Percentiles rank a stretch among this genome's conserved stretches.
These are phyloP conservation scores for Apiospora kogelbergensis DNA, from an alignment of 2,329 filamentous ascomycete species.

Conservation along the genomic window DNA sequence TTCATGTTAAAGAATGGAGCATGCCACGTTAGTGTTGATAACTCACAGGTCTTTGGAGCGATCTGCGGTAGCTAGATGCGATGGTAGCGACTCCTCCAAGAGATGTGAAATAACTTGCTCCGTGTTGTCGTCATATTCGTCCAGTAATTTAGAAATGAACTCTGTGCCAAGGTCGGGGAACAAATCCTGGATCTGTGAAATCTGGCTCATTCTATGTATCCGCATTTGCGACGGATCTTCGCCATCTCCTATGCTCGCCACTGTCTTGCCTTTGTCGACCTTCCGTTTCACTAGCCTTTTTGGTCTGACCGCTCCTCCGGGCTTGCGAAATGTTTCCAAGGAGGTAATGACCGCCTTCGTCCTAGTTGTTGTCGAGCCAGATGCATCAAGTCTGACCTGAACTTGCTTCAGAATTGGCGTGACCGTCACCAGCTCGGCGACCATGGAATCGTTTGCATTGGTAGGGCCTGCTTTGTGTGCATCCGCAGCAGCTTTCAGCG, in stretches of 20 bases:
- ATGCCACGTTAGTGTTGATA: background rate
- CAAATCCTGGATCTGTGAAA: conserved; percentile 89
- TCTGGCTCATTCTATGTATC: conserved; percentile 78
- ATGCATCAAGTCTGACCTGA: conserved; percentile 50
- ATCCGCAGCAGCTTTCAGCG: conserved; percentile 71
- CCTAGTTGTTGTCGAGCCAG: conserved; percentile 51
- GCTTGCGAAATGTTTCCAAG: conserved; percentile 59
- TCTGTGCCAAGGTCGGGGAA: conserved; percentile 85
- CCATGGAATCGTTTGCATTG: conserved; percentile 67
- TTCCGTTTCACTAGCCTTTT: conserved; percentile 53
- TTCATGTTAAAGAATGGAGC: conserved; percentile 12
- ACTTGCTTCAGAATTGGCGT: conserved; percentile 73
- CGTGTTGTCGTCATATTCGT: conserved; percentile 74
- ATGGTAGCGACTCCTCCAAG: conserved; percentile 73
- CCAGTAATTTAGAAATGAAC: conserved; percentile 77
- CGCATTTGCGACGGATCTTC: conserved; percentile 57
- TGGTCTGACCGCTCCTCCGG: conserved; percentile 50
- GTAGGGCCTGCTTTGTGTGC: conserved; percentile 56
- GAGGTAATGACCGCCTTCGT: conserved; percentile 60
- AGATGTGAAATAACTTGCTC: conserved; percentile 81
- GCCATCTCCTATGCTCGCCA: conserved; percentile 35
- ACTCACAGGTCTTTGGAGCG: conserved; percentile 62
- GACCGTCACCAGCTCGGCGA: conserved; percentile 76
- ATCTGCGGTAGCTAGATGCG: conserved; percentile 64
- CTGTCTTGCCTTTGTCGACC: conserved; percentile 66